Conservation (phyloP, 805 yeast genomes). For the Pichia exigua region DNA sequence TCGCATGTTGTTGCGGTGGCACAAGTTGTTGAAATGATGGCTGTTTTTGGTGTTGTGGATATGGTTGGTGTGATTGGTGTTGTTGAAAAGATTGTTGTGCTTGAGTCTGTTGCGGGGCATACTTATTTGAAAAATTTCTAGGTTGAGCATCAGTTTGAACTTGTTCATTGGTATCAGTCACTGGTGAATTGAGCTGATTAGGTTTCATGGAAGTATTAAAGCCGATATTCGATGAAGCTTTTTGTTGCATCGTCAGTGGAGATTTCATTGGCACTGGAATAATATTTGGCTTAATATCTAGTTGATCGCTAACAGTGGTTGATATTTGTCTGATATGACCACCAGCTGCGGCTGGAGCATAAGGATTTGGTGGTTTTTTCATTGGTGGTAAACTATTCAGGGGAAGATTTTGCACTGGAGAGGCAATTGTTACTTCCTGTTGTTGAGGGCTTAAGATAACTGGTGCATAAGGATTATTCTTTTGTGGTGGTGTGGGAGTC, state of each 20-base stretch:
- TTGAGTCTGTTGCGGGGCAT: not conserved
- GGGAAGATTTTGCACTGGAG: not conserved
- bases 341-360: conserved; percentile 27
- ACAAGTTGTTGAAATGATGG: not conserved
- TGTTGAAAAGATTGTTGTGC: not conserved
- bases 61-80: not conserved
- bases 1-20: not conserved
- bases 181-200: not conserved
- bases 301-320: conserved; percentile 12
- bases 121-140: not conserved
- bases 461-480: conserved; percentile 29
- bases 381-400: not conserved
- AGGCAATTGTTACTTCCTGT: conserved; percentile 7
- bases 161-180: not conserved
- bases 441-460: not conserved
- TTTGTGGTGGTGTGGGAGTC: not conserved
- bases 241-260: conserved; percentile 7
- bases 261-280: conserved; percentile 25
- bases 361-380: conserved; percentile 20
- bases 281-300: conserved; percentile 21
- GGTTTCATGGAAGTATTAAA: not conserved
- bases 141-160: not conserved
- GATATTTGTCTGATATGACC: conserved; percentile 26
- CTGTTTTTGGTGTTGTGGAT: not conserved
- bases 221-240: not conserved